A percentile compares a stretch with the other conserved stretches of the same genome.
These are phyloP conservation scores for Licmophora abbreviata DNA, from an alignment of 108 stramenopile species.

Conservation along the genomic window DNA sequence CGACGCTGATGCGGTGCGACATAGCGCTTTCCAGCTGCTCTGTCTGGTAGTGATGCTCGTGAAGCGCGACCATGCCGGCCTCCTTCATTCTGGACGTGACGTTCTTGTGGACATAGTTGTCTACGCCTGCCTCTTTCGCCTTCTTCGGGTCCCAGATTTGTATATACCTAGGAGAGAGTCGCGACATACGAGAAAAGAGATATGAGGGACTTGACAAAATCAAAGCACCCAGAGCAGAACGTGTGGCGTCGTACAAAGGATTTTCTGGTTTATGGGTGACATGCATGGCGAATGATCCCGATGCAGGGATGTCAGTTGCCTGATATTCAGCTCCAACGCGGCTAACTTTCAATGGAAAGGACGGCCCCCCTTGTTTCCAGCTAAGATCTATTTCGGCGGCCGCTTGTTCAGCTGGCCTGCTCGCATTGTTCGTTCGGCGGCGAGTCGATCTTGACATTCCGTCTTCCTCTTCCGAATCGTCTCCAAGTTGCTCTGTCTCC, in stretches of 20 bases:
- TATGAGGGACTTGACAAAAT: too few relatives aligned
- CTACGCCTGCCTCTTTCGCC: slow-evolving; percentile 27
- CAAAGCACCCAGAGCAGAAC: too few relatives aligned
- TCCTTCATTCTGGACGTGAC: slow-evolving; percentile 45
- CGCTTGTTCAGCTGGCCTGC: too few relatives aligned
- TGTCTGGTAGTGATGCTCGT: slow-evolving; percentile 28
- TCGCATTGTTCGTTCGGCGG: too few relatives aligned
- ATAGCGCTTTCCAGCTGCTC: slow-evolving; percentile 27
- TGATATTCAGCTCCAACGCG: slow-evolving; percentile 56
- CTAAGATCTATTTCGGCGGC: slow-evolving; percentile 26
- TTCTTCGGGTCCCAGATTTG: slow-evolving; percentile 46
- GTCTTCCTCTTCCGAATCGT: not conserved
- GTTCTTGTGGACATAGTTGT: slow-evolving; percentile 36
- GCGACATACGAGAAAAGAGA: not conserved
- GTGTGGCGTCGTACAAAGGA: too few relatives aligned
- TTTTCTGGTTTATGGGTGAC: too few relatives aligned
- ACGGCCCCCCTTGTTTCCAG: slow-evolving; percentile 56
- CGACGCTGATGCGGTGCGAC: slow-evolving; percentile 15
- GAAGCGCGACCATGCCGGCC: slow-evolving; percentile 35
- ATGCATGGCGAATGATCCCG: slow-evolving; percentile 25
- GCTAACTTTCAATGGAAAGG: slow-evolving; percentile 50
- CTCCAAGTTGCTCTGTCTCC: slow-evolving; percentile 2
- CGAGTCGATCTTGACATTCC: not conserved
- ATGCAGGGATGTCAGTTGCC: slow-evolving; percentile 33
- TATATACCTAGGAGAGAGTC: slow-evolving; percentile 28